Evolutionary conservation across 2,329 filamentous ascomycete genomes (phyloP).

Genomic region (Claviceps cyperi): DNA sequence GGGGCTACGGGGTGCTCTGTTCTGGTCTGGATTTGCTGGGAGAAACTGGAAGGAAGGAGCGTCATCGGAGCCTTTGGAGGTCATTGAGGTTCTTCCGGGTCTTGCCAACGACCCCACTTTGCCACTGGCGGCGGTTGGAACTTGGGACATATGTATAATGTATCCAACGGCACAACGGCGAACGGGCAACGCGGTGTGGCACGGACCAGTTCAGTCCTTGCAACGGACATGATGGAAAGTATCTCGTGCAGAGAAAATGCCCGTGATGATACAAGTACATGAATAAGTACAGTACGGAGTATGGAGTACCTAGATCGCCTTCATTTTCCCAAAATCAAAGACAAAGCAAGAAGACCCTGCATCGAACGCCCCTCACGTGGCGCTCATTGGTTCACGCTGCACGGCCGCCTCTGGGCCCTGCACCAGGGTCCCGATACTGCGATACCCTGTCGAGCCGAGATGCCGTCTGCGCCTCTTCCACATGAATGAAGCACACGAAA

Average conservation of each 20-base stretch:
- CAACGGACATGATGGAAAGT: not conserved
- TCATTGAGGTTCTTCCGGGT: not conserved
- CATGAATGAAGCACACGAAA: not conserved
- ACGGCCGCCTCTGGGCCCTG: no score
- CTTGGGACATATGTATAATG: no score
- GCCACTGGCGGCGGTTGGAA: not conserved
- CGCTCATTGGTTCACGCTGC: no score
- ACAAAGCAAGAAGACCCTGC: not conserved
- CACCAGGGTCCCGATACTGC: not conserved
- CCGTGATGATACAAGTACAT: no score
- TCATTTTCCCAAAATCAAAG: not conserved
- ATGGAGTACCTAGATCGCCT: no score
- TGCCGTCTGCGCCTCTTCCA: not conserved
- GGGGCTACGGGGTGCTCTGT: constrained; percentile 1
- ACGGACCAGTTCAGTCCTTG: not conserved
- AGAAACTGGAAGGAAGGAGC: not conserved
- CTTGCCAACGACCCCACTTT: not conserved
- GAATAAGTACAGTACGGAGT: no score
- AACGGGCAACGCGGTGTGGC: no score
- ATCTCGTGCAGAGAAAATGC: no score
- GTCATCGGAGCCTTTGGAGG: not conserved
- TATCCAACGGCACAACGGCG: not conserved
- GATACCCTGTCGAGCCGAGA: not conserved
- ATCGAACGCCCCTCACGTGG: no score
- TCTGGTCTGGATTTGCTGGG: not conserved